A percentile compares a stretch with the other conserved stretches of the same genome.
These are phyloP conservation scores for Venturia aucupariae DNA, from an alignment of 2,329 filamentous ascomycete species.

Conservation along the genomic window DNA sequence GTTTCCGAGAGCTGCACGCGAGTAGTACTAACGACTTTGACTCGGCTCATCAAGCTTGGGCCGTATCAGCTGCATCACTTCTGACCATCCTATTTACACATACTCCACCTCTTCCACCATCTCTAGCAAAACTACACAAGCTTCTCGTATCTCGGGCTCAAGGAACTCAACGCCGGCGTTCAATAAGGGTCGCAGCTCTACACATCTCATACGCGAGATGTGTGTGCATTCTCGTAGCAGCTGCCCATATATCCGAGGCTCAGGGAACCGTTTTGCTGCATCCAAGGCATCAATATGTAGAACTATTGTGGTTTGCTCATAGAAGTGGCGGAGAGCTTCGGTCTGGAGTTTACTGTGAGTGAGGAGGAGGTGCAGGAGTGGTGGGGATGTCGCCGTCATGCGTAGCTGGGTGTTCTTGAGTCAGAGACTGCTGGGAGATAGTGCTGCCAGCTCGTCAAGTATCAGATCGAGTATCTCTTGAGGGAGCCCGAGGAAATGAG, in stretches of 20 bases:
- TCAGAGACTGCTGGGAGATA: background rate
- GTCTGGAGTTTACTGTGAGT: background rate
- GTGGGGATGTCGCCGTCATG: background rate
- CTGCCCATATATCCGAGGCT: background rate
- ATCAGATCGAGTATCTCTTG: background rate
- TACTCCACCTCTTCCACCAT: background rate
- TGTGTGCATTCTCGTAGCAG: background rate
- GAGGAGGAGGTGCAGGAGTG: background rate
- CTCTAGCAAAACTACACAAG: background rate
- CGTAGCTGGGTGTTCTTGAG: background rate
- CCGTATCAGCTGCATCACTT: too few relatives aligned
- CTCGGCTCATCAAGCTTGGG: too few relatives aligned
- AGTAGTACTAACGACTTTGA: too few relatives aligned
- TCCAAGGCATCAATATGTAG: background rate
- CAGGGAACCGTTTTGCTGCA: background rate
- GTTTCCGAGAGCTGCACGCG: background rate
- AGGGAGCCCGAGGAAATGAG: background rate
- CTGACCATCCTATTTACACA: background rate
- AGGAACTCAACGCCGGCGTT: background rate
- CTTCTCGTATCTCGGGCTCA: background rate
- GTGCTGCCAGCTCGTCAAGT: background rate
- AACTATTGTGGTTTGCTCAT: background rate
- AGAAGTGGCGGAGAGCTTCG: slow-evolving; percentile 3
- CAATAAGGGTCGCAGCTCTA: background rate
- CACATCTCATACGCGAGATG: background rate